phyloP scores from a whole-genome alignment of 768 basidiomycete genomes.

The Roridomyces roridus region DNA sequence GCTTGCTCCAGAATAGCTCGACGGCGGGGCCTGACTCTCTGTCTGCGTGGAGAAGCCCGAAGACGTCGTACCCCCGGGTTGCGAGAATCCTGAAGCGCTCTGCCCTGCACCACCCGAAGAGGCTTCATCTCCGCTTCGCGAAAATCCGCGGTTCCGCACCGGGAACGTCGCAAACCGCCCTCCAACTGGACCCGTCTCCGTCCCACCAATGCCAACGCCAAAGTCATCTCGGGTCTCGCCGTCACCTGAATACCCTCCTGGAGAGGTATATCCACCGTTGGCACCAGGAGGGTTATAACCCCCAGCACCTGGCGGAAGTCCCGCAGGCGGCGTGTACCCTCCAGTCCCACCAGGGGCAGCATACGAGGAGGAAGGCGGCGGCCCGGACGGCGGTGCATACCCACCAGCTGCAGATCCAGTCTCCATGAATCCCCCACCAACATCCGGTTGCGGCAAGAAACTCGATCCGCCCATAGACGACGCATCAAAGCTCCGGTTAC shows the following conservation, averaged over 20 bases:
- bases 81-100: background rate
- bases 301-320: background rate
- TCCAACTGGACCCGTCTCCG: slow-evolving; percentile 33
- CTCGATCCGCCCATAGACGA: background rate
- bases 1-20: background rate
- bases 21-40: background rate
- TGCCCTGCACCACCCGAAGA: background rate
- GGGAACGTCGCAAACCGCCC: slow-evolving; percentile 76
- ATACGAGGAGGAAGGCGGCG: background rate
- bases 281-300: background rate
- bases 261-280: background rate
- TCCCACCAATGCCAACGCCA: slow-evolving; percentile 34
- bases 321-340: background rate
- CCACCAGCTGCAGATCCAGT: background rate
- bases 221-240: slow-evolving; percentile 44
- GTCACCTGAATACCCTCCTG: background rate
- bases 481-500: background rate
- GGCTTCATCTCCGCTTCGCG: background rate
- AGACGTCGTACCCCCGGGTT: background rate
- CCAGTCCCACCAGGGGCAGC: background rate
- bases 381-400: background rate
- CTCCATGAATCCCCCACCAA: slow-evolving; percentile 12
- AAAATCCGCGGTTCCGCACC: slow-evolving; percentile 29
- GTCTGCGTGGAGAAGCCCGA: background rate
- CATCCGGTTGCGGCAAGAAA: slow-evolving; percentile 22